Conservation (phyloP, 2,329 filamentous ascomycete genomes). For the Ophiostoma sp. region DNA sequence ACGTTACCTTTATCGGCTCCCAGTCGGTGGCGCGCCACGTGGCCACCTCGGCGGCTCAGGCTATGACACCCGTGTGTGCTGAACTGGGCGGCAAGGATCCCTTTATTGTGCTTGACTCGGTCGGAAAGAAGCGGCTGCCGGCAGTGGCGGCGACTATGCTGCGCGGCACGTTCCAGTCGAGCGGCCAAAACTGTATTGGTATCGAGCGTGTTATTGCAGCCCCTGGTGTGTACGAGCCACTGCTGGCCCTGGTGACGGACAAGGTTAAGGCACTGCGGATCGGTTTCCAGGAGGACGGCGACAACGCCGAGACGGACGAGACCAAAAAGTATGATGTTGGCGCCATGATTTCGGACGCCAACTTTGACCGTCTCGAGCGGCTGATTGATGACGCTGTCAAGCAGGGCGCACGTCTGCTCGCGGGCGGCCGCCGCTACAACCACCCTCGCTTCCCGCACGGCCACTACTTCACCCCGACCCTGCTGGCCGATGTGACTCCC, state of each 20-base stretch:
- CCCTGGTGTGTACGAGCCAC: conserved; percentile 70
- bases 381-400: conserved; percentile 76
- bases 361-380: conserved; percentile 72
- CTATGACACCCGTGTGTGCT: conserved; percentile 82
- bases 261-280: conserved; percentile 73
- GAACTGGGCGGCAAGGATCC: conserved; percentile 96
- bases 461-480: conserved; percentile 89
- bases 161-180: conserved; percentile 90
- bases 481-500: conserved; percentile 84
- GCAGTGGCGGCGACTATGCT: conserved; percentile 81
- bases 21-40: conserved; percentile 84
- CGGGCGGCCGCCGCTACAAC: conserved; percentile 69
- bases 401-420: conserved; percentile 76
- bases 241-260: conserved; percentile 70
- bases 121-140: conserved; percentile 58
- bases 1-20: conserved; percentile 96
- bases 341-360: conserved; percentile 79
- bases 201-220: conserved; percentile 89
- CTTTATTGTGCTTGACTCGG: conserved; percentile 82
- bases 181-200: conserved; percentile 96
- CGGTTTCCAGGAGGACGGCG: conserved; percentile 53
- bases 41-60: conserved; percentile 78
- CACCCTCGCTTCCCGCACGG: conserved; percentile 76
- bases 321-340: conserved; percentile 71
- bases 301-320: background rate